Evolutionary conservation across 129 eudicot genomes (phyloP), one percentile per base, ranked within the genome.

Genomic region (Flaveria trinervia): DNA sequence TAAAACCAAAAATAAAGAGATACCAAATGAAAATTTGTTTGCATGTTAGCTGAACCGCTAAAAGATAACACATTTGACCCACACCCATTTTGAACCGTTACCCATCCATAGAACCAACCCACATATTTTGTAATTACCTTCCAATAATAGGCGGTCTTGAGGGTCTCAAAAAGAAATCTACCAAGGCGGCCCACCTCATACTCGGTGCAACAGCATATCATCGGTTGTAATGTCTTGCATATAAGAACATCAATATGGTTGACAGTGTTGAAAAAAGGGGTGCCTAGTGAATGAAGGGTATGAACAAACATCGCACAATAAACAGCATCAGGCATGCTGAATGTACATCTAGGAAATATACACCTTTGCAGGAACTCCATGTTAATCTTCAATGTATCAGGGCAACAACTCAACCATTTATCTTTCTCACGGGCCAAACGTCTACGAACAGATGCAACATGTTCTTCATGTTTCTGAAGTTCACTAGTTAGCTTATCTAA

Each of bases 191-290:
- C 99, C 22, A 85, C 99, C 82, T 95, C 99, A 83, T 92, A 95
- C 90, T 95, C 99, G 4, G 99, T 95, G 80, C 91, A 91, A 84
- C 99, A 90, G 82, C 97, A 95, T 69, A 95, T 95, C 99, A 95
- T 95, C 1, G 99, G 99, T 85, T 95, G 99, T 57, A 95, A 83
- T 7, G 99, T 95, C 74, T 95, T 95, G 65, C 99, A 95, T 71
- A 95, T 95, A 61, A 95, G 82, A 88, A 88, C 96, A 74, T 95
- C 99, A 72, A 95, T 88, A 83, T 95, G 99, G 82, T 95, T 95
- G 74, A 95, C 99, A 0, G 99, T 95, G 84, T 95, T 95, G 50
- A 95, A 95, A 77, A 86, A 95, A 5, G 99, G 99, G 18, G 99
- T 95, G 65, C 99, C 96, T 46, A 95, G 68, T 41, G 99, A 89